A percentile compares a stretch with the other conserved stretches of the same genome.
Conservation (phyloP, 257 asterid species). For the Ligustrum vulgare region DNA sequence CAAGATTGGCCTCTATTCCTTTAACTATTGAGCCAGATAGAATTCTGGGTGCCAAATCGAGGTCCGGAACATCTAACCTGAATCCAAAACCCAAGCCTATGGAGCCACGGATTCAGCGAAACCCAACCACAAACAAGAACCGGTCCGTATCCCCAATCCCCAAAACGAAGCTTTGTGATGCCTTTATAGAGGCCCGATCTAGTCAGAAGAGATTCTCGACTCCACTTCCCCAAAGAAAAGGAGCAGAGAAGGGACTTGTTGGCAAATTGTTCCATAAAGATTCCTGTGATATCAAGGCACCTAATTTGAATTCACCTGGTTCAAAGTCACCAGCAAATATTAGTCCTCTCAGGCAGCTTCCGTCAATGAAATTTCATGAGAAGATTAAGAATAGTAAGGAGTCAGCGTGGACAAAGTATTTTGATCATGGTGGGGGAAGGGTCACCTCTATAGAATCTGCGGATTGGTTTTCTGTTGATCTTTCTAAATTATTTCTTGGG, state of each 20-base stretch:
- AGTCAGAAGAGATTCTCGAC: slow-evolving; percentile 60
- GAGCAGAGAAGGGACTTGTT: slow-evolving; percentile 37
- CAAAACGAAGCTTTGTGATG: slow-evolving; percentile 54
- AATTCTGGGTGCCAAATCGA: slow-evolving; percentile 33
- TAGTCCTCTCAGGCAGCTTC: slow-evolving; percentile 48
- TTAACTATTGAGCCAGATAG: slow-evolving; percentile 35
- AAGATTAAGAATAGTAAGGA: slow-evolving; percentile 53
- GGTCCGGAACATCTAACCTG: slow-evolving; percentile 27
- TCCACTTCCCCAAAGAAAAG: slow-evolving; percentile 51
- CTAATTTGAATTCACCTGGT: slow-evolving; percentile 16
- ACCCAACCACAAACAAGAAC: slow-evolving; percentile 44
- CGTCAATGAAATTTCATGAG: slow-evolving; percentile 44
- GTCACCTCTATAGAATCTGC: slow-evolving; percentile 55
- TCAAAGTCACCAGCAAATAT: slow-evolving; percentile 28
- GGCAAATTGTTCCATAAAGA: slow-evolving; percentile 39
- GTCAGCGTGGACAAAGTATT: slow-evolving; percentile 61
- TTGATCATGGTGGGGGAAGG: slow-evolving; percentile 70
- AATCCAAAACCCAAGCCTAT: slow-evolving; percentile 36
- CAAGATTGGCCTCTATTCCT: slow-evolving; percentile 53
- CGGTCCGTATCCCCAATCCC: slow-evolving; percentile 79
- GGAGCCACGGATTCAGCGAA: slow-evolving; percentile 41
- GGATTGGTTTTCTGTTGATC: slow-evolving; percentile 52
- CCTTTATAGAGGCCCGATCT: slow-evolving; percentile 76
- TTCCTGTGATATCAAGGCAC: slow-evolving; percentile 29
- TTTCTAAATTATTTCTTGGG: slow-evolving; percentile 58